These are phyloP conservation scores for Yamadazyma spencermartinsiae DNA, from an alignment of 1,139 yeast species.

Conservation along the genomic window DNA sequence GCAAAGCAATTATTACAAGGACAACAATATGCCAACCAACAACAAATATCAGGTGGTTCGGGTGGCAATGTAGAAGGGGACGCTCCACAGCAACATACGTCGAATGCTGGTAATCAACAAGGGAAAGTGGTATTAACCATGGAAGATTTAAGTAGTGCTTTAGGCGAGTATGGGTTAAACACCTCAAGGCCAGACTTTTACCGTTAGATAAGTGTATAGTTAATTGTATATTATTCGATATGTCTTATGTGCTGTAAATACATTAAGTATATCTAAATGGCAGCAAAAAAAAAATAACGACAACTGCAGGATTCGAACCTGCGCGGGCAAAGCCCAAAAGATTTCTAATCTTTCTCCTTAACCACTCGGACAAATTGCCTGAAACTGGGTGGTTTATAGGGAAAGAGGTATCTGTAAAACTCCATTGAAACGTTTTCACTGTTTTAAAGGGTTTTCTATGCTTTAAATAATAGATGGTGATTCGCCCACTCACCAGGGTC, in stretches of 20 bases:
- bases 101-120: conserved; percentile 59
- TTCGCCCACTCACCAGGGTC: too few species aligned
- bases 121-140: conserved; percentile 81
- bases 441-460: too few species aligned
- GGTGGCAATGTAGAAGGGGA: conserved; percentile 41
- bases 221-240: conserved; percentile 2
- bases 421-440: too few species aligned
- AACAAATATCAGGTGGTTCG: conserved; percentile 37
- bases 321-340: conserved; percentile 73
- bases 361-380: conserved; percentile 55
- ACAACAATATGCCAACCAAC: conserved; percentile 55
- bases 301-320: conserved; percentile 90
- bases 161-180: conserved; percentile 91
- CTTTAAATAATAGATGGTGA: too few species aligned
- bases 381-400: not conserved
- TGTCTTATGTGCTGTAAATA: too few species aligned
- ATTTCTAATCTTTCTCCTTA: conserved; percentile 54
- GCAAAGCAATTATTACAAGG: conserved; percentile 78
- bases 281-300: conserved; percentile 44
- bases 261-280: too few species aligned
- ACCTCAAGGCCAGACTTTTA: conserved; percentile 92
- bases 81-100: conserved; percentile 32
- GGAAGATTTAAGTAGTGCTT: conserved; percentile 86
- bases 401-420: too few species aligned
- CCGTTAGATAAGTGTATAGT: conserved; percentile 16